Base-by-base conservation (phyloP, 768 basidiomycete genomes). In the Psilocybe cyanescens region DNA sequence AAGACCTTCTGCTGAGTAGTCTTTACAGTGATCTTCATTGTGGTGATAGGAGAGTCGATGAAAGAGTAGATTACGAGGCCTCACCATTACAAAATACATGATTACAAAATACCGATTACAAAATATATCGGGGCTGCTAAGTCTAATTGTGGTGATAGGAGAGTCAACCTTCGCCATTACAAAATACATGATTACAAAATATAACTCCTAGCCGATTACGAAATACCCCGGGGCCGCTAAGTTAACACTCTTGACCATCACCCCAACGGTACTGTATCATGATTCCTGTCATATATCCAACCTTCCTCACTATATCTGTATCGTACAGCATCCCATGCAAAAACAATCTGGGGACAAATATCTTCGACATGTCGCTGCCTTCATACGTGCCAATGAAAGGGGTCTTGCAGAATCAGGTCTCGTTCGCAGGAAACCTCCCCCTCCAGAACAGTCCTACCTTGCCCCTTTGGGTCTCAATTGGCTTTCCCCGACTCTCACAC, bases 1-100 rank as follows among this genome's bases (percentile, higher is more conserved):
- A 95, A 96, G 65, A 92, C 84, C 81, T 95, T 96, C 74, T 97
- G 94, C 76, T 95, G 91, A 12, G 96, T 86, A 1, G 96, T 98
- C 80, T 98, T 99, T 71, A 99, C 81, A 29, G 94, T 97, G 76
- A 99, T 85, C 85, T 94, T 94, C 90, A 95, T 92, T 74, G 73
- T 83, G 74, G 73, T 83, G 77, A 70, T 62, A 55, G 65, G 64
- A 58, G 37, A 62, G 61, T 60, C 58, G 61, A 59, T 47, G 53
- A 47, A 35, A 55, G 58, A 52, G 46, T n/a, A 19, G 67, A 66
- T 69, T 69, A 67, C 70, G 69, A 63, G 63, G 57, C 63, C 65
- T 63, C 33, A 46, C 41, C 50, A 35, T 16, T 57, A 58, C 57
- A 35, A 11, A 39, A 39, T 39, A 8, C 7, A 39, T 39, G 14